Base-by-base conservation (phyloP, 352 stramenopile genomes). In the Phytophthora citricola region DNA sequence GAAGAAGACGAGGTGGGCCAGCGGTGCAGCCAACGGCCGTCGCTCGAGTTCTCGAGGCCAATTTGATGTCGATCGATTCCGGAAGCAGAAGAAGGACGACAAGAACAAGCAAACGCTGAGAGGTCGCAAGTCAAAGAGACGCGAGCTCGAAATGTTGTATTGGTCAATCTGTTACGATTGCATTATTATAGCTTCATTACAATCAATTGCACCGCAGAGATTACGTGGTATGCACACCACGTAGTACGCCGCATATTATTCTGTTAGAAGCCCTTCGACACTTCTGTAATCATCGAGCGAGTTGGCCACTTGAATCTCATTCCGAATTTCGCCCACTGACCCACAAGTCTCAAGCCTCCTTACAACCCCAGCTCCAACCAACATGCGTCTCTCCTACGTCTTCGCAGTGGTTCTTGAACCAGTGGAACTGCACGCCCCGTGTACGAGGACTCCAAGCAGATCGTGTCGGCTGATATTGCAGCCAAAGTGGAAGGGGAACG, bases 1-100 rank as follows among this genome's bases (percentile, higher is more conserved):
- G 15, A 63, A 44, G 26, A 88, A 81, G 17, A 20, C 7, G 31
- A 8, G 31, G 7, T 78, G 70, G 70, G 53, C 60, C 8, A 71
- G 60, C 46, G 70, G 70, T 36, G 60, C 31, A 2, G 55, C 45
- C 1, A 75, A 72, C 20, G 54, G 32, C 6, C 63, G 63, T 3
- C 55, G 49, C 22, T 73, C 54, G 6, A 26, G 12, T 11, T 6
- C 12, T 12, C 40, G 38, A 50, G 54, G 38, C 1, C 60, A 66
- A 2, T 39, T 56, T 22, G 32, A 71, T 20, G 24, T 39, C n/a
- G 27, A 45, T 40, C 60, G 66, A 1, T 70, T 70, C 11, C 17
- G 17, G 17, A 20, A 20, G 17, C 17, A 20, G 5, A 38, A 17
- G 4, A 56, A 44, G 9, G 20, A 56, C 3, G 44, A 12, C 39